Evolutionary conservation across 73 alveolate genomes (phyloP).

Genomic region (Tetrahymena thermophila): DNA sequence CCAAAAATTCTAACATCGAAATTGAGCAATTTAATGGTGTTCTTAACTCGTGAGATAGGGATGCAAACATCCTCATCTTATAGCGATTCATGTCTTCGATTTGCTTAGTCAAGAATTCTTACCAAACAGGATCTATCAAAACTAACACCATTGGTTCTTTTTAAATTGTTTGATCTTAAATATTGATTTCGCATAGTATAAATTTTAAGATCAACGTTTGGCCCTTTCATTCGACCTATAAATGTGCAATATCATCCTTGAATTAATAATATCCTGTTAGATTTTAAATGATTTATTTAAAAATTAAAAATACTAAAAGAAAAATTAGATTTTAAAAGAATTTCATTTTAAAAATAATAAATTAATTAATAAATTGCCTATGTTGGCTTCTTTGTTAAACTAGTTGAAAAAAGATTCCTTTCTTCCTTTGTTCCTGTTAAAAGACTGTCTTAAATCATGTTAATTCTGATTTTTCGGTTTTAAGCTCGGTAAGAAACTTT

Average conservation of each 20-base stretch:
- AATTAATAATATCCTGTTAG: background rate
- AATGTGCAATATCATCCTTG: background rate
- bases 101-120: background rate
- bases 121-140: background rate
- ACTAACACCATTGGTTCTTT: background rate
- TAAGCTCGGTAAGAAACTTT: background rate
- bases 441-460: background rate
- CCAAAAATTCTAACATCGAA: background rate
- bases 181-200: background rate
- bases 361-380: background rate
- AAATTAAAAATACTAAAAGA: no score
- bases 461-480: background rate
- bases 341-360: no score
- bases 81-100: background rate
- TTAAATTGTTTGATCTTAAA: background rate
- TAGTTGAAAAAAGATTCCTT: background rate
- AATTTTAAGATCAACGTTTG: background rate
- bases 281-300: no score
- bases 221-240: background rate
- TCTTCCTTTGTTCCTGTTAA: background rate
- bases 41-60: constrained; percentile 25
- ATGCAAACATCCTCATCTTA: background rate
- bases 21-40: constrained; percentile 22
- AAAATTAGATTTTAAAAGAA: no score
- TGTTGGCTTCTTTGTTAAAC: background rate